phyloP scores from a whole-genome alignment of 2,329 filamentous ascomycete genomes.

The Trichoderma afroharzianum region DNA sequence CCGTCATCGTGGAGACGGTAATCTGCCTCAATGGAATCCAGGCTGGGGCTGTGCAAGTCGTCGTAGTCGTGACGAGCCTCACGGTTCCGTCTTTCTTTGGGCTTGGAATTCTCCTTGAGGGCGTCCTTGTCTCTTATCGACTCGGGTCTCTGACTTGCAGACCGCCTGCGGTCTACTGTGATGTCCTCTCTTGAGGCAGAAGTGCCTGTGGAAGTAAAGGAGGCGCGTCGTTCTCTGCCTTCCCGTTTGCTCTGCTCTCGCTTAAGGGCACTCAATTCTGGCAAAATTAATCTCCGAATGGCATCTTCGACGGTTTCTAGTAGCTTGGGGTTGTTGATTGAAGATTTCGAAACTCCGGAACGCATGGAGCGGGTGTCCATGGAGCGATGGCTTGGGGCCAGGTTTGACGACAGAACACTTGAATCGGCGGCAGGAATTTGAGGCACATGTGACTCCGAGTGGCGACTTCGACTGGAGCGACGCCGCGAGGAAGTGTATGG shows the following conservation, averaged over 20 bases:
- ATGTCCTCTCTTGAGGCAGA: constrained; percentile 53
- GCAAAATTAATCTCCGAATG: constrained; percentile 82
- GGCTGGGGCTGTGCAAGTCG: constrained; percentile 46
- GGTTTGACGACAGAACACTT: constrained; percentile 51
- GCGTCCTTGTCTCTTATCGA: constrained; percentile 56
- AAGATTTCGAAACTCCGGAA: constrained; percentile 58
- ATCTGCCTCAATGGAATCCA: constrained; percentile 43
- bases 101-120: constrained; percentile 46
- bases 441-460: constrained; percentile 48
- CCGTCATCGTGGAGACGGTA: constrained; percentile 35
- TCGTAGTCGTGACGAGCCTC: constrained; percentile 55
- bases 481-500: constrained; percentile 42
- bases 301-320: constrained; percentile 91
- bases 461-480: constrained; percentile 49
- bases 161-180: constrained; percentile 59
- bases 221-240: constrained; percentile 57
- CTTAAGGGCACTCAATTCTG: constrained; percentile 87
- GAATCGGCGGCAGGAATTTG: constrained; percentile 52
- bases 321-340: constrained; percentile 87
- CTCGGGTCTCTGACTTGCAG: constrained; percentile 53
- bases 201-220: constrained; percentile 54
- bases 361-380: constrained; percentile 52
- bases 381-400: constrained; percentile 53
- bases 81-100: constrained; percentile 46
- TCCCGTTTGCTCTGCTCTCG: constrained; percentile 79